Percentiles rank a stretch among this genome's conserved stretches.
phyloP scores from a whole-genome alignment of 208 protist genomes.

The Trypanosoma rangeli region DNA sequence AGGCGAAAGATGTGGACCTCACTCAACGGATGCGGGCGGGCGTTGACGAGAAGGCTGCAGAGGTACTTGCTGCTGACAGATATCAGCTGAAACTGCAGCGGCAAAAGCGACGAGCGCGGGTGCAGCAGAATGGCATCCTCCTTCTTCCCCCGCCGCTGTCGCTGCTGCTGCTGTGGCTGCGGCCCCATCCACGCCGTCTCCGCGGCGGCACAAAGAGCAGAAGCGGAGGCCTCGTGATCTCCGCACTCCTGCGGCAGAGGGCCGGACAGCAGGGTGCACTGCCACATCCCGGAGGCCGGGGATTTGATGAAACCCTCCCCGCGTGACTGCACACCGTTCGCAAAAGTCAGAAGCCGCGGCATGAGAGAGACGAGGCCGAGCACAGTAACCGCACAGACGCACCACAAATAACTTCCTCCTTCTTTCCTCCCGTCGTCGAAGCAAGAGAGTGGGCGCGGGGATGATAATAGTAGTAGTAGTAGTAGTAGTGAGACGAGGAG shows the following conservation, averaged over 20 bases:
- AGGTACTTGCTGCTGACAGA: conserved; percentile 21
- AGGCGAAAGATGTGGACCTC: conserved; percentile 13
- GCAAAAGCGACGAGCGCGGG: background rate
- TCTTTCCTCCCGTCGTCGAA: background rate
- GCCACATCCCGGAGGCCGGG: conserved; percentile 28
- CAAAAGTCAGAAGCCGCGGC: conserved; percentile 24
- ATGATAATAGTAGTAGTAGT: no score
- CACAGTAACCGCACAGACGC: background rate
- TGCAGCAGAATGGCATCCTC: background rate
- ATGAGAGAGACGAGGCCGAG: conserved; percentile 7
- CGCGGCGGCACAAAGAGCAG: background rate
- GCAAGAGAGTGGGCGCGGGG: background rate
- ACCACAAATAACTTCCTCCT: background rate
- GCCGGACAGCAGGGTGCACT: conserved; percentile 19
- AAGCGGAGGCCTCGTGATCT: background rate
- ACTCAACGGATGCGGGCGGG: background rate
- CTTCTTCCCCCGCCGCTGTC: background rate
- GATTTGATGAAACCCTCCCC: conserved; percentile 29
- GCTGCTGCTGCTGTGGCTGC: background rate
- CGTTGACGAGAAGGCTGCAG: conserved; percentile 15
- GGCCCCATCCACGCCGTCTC: background rate
- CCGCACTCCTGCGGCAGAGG: background rate
- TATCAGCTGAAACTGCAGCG: conserved; percentile 20
- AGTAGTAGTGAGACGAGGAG: conserved; percentile 26
- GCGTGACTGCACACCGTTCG: conserved; percentile 14